Evolutionary conservation across 2,329 filamentous ascomycete genomes (phyloP), one percentile per base, ranked within the genome.

Genomic region (Hysterium pulicare): DNA sequence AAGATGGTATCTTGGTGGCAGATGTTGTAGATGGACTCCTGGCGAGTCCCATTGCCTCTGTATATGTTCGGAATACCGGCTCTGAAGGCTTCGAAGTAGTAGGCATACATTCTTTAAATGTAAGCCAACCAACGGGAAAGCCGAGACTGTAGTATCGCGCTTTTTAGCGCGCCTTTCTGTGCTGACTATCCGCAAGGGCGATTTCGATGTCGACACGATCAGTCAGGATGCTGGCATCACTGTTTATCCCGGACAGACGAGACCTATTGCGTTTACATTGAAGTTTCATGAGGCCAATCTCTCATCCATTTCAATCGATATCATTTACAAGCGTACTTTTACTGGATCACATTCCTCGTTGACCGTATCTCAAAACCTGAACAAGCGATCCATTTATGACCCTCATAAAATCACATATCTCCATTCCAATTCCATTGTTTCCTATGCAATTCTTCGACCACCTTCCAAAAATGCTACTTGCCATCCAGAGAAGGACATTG

Each of bases 371-470:
- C 62, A 66, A 26, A 36, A 49, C 15, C 44, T 65, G 4, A 59
- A 47, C 5, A 49, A 49, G 26, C 37, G 43, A 7, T 60, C 53
- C 11, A 44, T 68, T 5, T 62, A 68, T 35, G 64, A 72, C 8
- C 61, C 75, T 4, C 76, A 79, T 40, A 78, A 75, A 50, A 59
- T 78, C 33, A 81, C 77, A 1, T 80, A 72, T 50, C 58, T 74
- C 26, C 77, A 80, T 54, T 74, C 76, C 5, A 68, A 71, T 30
- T 74, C 72, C 23, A 74, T 74, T 38, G 70, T 78, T 7, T 81
- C 77, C 4, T 82, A 81, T 58, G 74, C 77, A 9, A 74, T 81
- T 46, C 61, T 82, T 30, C 69, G 75, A n/a, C 70, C 78, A 20
- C 78, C 79, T 8, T 71, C 74, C 1, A 48, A 53, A 28, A 68